A percentile compares a stretch with the other conserved stretches of the same genome.
These are phyloP conservation scores for Colletotrichum somersetense DNA, from an alignment of 2,329 filamentous ascomycete species.

Conservation along the genomic window DNA sequence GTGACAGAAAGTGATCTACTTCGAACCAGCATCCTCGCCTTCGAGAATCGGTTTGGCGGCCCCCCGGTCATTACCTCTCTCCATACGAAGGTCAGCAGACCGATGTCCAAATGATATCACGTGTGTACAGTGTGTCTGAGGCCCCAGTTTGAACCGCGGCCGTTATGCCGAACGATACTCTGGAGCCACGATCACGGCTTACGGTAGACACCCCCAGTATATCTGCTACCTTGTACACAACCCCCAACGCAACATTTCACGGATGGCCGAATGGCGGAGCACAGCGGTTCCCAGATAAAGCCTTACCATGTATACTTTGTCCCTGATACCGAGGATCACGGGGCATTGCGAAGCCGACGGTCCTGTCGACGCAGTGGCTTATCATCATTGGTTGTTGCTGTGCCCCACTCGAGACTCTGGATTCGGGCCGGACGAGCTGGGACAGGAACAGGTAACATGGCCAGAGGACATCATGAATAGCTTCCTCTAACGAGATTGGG, in stretches of 20 bases:
- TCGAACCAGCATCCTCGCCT: background rate
- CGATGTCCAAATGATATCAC: background rate
- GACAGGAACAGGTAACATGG: background rate
- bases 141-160: background rate
- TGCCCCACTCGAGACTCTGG: background rate
- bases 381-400: background rate
- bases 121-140: background rate
- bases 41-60: background rate
- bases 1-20: background rate
- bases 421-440: background rate
- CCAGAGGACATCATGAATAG: background rate
- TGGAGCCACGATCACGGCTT: background rate
- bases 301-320: background rate
- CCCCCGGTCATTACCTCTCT: background rate
- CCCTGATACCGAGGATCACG: background rate
- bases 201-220: background rate
- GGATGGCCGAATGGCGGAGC: background rate
- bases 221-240: background rate
- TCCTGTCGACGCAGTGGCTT: background rate
- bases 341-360: background rate
- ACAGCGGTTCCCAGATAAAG: background rate
- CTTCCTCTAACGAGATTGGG: rapidly evolving
- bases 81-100: background rate
- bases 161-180: background rate
- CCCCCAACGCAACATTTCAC: background rate